A percentile compares a stretch with the other conserved stretches of the same genome.
Conservation (phyloP, 768 basidiomycete genomes). For the Butyriboletus loyo region DNA sequence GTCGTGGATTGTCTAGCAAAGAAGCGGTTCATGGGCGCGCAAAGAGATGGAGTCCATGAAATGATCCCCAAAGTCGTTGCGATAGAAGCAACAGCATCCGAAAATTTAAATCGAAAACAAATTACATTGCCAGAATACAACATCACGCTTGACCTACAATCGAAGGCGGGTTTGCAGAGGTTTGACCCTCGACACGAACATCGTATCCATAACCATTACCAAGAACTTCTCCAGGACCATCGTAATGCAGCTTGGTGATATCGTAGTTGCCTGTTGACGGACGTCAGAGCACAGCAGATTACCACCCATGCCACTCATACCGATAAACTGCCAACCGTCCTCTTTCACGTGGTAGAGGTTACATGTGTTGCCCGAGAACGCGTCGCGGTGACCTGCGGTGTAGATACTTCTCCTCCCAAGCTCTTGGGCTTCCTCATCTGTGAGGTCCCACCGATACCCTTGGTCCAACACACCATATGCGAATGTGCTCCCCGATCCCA, state of each 20-base stretch:
- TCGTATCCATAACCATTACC: constrained; percentile 84
- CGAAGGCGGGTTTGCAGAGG: constrained; percentile 48
- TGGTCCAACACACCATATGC: constrained; percentile 99
- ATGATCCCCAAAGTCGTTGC: neutral
- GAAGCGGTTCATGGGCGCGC: constrained; percentile 31
- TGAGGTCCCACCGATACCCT: constrained; percentile 89
- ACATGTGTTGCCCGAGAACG: constrained; percentile 93
- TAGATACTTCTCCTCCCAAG: constrained; percentile 92
- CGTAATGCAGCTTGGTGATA: constrained; percentile 85
- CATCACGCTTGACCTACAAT: constrained; percentile 29
- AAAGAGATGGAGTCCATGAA: neutral
- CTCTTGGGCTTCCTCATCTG: constrained; percentile 92
- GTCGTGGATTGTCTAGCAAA: constrained; percentile 23
- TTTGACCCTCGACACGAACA: constrained; percentile 57
- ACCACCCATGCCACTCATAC: constrained; percentile 42
- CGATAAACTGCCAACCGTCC: constrained; percentile 94
- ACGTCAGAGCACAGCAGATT: constrained; percentile 8
- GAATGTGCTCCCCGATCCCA: constrained; percentile 96
- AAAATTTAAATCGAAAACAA: constrained; percentile 5
- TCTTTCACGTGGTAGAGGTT: constrained; percentile 96
- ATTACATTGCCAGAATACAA: constrained; percentile 23
- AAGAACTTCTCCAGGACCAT: constrained; percentile 69
- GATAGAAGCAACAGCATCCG: constrained; percentile 2
- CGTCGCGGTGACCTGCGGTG: constrained; percentile 95
- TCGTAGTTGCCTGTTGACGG: constrained; percentile 79